phyloP scores from a whole-genome alignment of 164 flowering plant species.

The Piper longum region DNA sequence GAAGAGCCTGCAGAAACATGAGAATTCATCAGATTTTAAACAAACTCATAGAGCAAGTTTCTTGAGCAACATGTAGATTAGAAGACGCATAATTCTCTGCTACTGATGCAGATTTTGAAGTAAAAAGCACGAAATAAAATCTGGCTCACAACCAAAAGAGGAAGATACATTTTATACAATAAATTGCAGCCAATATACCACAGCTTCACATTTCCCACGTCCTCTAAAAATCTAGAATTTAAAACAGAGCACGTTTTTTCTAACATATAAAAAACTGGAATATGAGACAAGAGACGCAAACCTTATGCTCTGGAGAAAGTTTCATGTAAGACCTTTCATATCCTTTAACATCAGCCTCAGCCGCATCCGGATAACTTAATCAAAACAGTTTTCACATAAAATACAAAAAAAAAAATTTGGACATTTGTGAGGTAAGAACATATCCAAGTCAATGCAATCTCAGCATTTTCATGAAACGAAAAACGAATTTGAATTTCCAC shows the following conservation, averaged over 20 bases:
- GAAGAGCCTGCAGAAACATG: conserved; percentile 50
- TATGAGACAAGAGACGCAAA: conserved; percentile 8
- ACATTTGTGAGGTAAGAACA: too few relatives aligned
- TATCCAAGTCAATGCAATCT: neutral
- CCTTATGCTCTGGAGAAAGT: conserved; percentile 78
- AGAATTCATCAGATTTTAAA: neutral
- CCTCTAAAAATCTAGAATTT: neutral
- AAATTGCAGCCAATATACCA: too few relatives aligned
- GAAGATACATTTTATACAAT: too few relatives aligned
- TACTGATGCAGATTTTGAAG: too few relatives aligned
- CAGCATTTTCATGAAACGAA: too few relatives aligned
- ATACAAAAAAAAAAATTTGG: neutral
- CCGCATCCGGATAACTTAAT: conserved; percentile 75
- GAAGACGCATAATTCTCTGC: too few relatives aligned
- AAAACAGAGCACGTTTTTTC: neutral
- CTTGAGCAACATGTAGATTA: too few relatives aligned
- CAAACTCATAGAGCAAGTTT: neutral
- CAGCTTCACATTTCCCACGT: neutral
- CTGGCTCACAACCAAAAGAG: too few relatives aligned
- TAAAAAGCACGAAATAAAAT: too few relatives aligned
- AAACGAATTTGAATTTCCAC: too few relatives aligned
- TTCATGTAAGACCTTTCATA: conserved; percentile 59
- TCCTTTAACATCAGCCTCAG: conserved; percentile 70
- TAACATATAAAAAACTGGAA: too few relatives aligned
- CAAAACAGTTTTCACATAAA: neutral